phyloP scores from a whole-genome alignment of 73 alveolate genomes.

The Paramecium caudatum region DNA sequence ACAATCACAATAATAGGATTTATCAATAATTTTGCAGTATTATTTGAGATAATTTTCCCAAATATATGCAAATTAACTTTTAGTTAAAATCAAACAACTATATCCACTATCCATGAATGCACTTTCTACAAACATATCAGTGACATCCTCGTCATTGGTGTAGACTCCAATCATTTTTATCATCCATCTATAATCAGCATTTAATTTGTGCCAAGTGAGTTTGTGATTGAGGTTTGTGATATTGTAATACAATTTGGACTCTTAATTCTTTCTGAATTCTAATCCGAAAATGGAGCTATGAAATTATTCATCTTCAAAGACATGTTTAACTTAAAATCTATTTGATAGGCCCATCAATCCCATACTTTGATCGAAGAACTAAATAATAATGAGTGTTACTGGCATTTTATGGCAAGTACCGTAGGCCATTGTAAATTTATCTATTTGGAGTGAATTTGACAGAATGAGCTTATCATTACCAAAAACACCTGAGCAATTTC shows the following conservation, averaged over 20 bases:
- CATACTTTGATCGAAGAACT: slow-evolving; percentile 8
- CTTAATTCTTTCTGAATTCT: background rate
- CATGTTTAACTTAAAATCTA: slow-evolving; percentile 36
- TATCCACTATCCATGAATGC: slow-evolving; percentile 56
- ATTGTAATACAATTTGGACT: background rate
- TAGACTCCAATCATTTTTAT: slow-evolving; percentile 32
- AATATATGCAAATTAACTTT: slow-evolving; percentile 38
- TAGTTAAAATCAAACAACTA: background rate
- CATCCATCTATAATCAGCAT: slow-evolving; percentile 47
- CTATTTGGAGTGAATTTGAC: background rate
- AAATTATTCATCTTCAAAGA: background rate
- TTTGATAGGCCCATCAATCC: slow-evolving; percentile 62
- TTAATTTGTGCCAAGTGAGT: slow-evolving; percentile 31
- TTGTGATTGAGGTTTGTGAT: background rate
- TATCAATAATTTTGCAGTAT: background rate
- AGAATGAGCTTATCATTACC: background rate
- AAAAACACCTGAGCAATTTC: slow-evolving; percentile 3
- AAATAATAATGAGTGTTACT: background rate
- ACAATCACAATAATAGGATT: slow-evolving; percentile 40
- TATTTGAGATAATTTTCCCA: slow-evolving; percentile 27
- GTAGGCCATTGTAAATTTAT: slow-evolving; percentile 2
- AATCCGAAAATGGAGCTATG: slow-evolving; percentile 36
- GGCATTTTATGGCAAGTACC: slow-evolving; percentile 22
- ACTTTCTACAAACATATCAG: slow-evolving; percentile 1
- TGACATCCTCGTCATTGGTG: background rate